Percentiles rank a stretch among this genome's conserved stretches.
Conservation (phyloP, 306 rosid species). For the Castanea crenata region DNA sequence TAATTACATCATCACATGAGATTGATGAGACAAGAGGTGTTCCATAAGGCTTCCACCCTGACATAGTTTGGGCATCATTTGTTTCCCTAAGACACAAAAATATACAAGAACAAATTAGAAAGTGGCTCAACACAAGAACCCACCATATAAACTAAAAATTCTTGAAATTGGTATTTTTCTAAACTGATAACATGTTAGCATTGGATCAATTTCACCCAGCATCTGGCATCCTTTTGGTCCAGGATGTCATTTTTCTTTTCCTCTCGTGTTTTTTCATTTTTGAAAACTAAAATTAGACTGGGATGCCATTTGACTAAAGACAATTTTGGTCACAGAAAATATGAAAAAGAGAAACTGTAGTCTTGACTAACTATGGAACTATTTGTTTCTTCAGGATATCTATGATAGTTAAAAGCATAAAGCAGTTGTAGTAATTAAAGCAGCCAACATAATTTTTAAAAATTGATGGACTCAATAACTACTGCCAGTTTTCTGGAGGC, state of each 20-base stretch:
- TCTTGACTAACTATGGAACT: slow-evolving; percentile 4
- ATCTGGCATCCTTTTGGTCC: slow-evolving; percentile 1
- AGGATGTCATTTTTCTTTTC: neutral
- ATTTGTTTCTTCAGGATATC: slow-evolving; percentile 7
- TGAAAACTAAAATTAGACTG: neutral
- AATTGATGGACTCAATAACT: neutral
- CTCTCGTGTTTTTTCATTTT: neutral
- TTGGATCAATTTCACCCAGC: neutral
- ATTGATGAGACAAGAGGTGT: slow-evolving; percentile 69
- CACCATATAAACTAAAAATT: neutral
- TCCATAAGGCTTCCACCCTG: slow-evolving; percentile 90
- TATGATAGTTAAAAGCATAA: neutral
- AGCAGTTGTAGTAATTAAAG: neutral
- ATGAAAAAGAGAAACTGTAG: neutral
- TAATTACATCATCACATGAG: slow-evolving; percentile 65
- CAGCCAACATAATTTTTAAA: neutral
- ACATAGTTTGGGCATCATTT: slow-evolving; percentile 50
- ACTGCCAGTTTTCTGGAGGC: neutral
- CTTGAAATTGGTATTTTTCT: neutral
- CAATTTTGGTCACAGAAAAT: neutral
- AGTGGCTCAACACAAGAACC: slow-evolving; percentile 7
- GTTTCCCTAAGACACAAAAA: slow-evolving; percentile 42
- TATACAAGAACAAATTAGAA: slow-evolving; percentile 9
- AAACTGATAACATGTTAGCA: neutral
- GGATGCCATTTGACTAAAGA: slow-evolving; percentile 1